phyloP scores from a whole-genome alignment of 1,284 basidiomycete species.

The Leccinum pseudoinsigne region DNA sequence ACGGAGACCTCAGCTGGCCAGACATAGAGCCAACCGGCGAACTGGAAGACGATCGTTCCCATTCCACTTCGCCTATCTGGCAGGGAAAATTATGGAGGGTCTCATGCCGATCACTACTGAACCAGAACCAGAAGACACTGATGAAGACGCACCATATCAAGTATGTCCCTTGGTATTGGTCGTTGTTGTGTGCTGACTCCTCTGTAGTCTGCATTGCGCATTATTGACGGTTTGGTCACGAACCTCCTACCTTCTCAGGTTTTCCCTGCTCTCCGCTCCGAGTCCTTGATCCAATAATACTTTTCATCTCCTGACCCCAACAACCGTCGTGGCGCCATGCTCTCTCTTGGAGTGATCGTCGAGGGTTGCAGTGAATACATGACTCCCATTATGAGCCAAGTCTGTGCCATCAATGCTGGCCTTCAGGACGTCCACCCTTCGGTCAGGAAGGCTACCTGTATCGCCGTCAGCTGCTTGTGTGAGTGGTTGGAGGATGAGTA shows the following conservation, averaged over 20 bases:
- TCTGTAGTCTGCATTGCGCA: constrained; percentile 84
- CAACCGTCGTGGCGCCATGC: constrained; percentile 90
- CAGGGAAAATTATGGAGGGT: constrained; percentile 85
- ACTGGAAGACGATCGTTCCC: constrained; percentile 56
- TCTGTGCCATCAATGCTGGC: constrained; percentile 92
- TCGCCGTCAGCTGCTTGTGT: constrained; percentile 94
- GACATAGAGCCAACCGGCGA: constrained; percentile 42
- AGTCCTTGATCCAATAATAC: constrained; percentile 75
- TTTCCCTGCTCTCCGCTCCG: constrained; percentile 85
- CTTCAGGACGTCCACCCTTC: constrained; percentile 86
- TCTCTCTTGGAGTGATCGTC: constrained; percentile 94
- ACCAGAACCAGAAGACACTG: constrained; percentile 83
- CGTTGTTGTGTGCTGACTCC: constrained; percentile 16
- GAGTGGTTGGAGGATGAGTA: no score
- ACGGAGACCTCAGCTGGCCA: constrained; percentile 57
- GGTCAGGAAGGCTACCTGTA: constrained; percentile 94
- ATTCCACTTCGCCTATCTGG: constrained; percentile 52
- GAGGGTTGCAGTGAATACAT: constrained; percentile 99
- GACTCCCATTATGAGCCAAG: constrained; percentile 87
- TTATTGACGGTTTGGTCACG: constrained; percentile 93
- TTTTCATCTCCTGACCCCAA: constrained; percentile 80
- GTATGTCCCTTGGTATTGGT: constrained; percentile 45
- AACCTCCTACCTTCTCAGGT: constrained; percentile 95
- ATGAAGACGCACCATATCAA: constrained; percentile 90
- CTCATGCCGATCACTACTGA: constrained; percentile 96